Base-by-base conservation (phyloP, 1,284 basidiomycete genomes). In the Moniliophthora roreri region DNA sequence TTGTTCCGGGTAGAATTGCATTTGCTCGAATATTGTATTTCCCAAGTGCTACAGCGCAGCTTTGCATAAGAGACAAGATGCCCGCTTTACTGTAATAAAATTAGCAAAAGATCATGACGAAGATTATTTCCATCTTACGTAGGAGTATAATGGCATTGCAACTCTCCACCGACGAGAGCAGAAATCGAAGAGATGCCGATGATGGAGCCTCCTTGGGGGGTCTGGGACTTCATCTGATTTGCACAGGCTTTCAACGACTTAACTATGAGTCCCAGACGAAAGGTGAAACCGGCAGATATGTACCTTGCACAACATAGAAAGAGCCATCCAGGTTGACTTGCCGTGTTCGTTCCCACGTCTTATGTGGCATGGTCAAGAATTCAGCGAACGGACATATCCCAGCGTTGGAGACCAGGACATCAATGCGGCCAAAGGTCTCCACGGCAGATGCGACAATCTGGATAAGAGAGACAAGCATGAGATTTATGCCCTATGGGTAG, bases 371-470 rank as follows among this genome's bases (percentile, higher is more conserved):
- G n/a, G 81, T 82, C 60, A 92, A 72, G 67, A 92, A 91, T 40
- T 88, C 80, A 53, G 86, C 81, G 68, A 92, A 91, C 0, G 88
- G 89, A 63, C 91, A 92, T 56, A 91, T 91, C 9, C 89, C 89
- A 18, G 88, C 89, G 69, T 91, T 91, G 58, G 85, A 87, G 21
- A 78, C 74, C 4, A 78, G 67, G 9, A 75, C 77, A 75, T 90
- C 89, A 60, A 91, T 85, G 18, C 89, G 75, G 1, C 80, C 79
- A 62, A 89, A 91, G 0, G 74, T 66, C 10, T 74, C 65, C 0
- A 86, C 76, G 2, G 84, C 83, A 9, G 68, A 73, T 23, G 77
- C 66, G 1, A 90, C 84, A 52, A 91, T 82, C 84, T 87, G 41
- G 35, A 50, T 18, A 10, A 20, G 23, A 41, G 41, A 32, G 26